A percentile compares a stretch with the other conserved stretches of the same genome.
Conservation (phyloP, 1,284 basidiomycete genomes). For the Apiotrichum gracile region DNA sequence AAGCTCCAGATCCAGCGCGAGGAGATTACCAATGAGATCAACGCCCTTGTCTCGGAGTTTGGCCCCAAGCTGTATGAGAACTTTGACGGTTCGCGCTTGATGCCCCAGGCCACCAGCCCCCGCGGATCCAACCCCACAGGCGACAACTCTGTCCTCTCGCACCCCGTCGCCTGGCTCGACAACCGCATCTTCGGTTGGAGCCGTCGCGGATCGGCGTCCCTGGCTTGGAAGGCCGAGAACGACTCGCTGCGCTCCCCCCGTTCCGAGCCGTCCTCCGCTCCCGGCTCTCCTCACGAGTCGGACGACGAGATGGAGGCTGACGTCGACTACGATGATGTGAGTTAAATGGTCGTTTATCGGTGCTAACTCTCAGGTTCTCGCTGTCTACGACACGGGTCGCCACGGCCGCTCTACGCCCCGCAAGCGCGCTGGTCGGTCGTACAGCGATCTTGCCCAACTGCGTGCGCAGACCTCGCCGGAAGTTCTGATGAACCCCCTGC, state of each 20-base stretch:
- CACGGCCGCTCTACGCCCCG: slow-evolving; percentile 19
- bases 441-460: slow-evolving; percentile 21
- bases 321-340: slow-evolving; percentile 52
- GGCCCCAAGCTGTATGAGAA: slow-evolving; percentile 83
- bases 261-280: slow-evolving; percentile 31
- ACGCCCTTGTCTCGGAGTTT: slow-evolving; percentile 78
- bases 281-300: slow-evolving; percentile 42
- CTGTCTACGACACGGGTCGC: slow-evolving; percentile 41
- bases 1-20: slow-evolving; percentile 73
- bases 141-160: slow-evolving; percentile 43
- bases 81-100: slow-evolving; percentile 79
- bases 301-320: slow-evolving; percentile 47
- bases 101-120: slow-evolving; percentile 78
- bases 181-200: slow-evolving; percentile 48
- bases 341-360: too few relatives aligned
- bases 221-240: slow-evolving; percentile 37
- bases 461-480: slow-evolving; percentile 1
- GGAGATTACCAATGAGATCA: slow-evolving; percentile 78
- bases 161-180: slow-evolving; percentile 47
- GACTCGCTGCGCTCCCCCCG: slow-evolving; percentile 28
- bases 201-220: slow-evolving; percentile 35
- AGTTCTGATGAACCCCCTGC: not conserved
- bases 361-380: too few relatives aligned
- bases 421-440: slow-evolving; percentile 29
- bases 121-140: slow-evolving; percentile 31